Conservation (phyloP, 2,329 filamentous ascomycete species). For the Saccharata proteae region DNA sequence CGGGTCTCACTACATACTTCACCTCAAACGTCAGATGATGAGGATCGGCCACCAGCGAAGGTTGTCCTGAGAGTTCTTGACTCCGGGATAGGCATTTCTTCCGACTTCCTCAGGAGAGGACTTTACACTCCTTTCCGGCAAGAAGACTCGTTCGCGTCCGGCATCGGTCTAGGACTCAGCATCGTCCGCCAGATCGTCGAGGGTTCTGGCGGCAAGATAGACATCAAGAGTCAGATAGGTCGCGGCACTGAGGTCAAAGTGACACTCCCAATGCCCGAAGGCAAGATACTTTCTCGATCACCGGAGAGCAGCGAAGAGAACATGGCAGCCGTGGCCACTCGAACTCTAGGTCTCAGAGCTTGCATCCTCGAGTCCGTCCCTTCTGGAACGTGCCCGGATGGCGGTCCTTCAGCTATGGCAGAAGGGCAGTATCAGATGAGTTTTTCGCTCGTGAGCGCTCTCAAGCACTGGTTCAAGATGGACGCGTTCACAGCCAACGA, state of each 20-base stretch:
- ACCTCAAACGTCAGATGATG: conserved; percentile 7
- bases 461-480: conserved; percentile 10
- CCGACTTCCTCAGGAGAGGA: conserved; percentile 8
- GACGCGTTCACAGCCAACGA: conserved; percentile 1
- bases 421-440: conserved; percentile 10
- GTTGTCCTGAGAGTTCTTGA: conserved; percentile 9
- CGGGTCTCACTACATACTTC: conserved; percentile 1
- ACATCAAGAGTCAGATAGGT: conserved; percentile 7
- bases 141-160: conserved; percentile 10
- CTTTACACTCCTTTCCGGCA: conserved; percentile 11
- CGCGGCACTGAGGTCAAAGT: conserved; percentile 10
- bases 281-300: background rate
- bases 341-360: conserved; percentile 11
- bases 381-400: background rate
- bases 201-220: conserved; percentile 7
- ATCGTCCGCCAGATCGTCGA: conserved; percentile 10
- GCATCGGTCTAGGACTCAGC: conserved; percentile 11
- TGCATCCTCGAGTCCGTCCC: conserved; percentile 18
- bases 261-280: conserved; percentile 3
- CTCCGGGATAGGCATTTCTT: conserved; percentile 11
- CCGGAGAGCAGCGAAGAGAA: background rate
- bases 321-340: background rate
- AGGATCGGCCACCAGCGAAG: background rate
- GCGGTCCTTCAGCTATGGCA: background rate
- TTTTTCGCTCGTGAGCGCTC: conserved; percentile 12